phyloP scores from a whole-genome alignment of 768 basidiomycete species.

The Amanita rimosa region DNA sequence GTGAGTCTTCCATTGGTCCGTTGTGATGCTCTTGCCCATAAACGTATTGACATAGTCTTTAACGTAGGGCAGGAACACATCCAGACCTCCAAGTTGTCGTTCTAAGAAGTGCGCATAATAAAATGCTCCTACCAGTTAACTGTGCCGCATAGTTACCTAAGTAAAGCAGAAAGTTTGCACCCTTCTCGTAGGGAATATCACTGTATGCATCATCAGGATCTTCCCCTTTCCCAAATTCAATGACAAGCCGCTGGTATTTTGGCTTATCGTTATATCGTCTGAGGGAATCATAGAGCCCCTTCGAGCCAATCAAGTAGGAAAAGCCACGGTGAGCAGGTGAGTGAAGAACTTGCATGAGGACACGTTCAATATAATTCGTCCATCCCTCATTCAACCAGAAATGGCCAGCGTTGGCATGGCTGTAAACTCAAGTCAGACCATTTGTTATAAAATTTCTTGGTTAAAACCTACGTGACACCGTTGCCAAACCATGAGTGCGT shows the following conservation, averaged over 20 bases:
- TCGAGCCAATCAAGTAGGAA: conserved; percentile 66
- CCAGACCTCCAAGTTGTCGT: conserved; percentile 65
- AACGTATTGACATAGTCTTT: conserved; percentile 75
- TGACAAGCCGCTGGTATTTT: conserved; percentile 71
- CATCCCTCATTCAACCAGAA: conserved; percentile 92
- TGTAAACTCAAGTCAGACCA: conserved; percentile 9
- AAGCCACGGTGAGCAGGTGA: conserved; percentile 72
- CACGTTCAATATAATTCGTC: conserved; percentile 88
- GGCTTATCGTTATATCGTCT: conserved; percentile 46
- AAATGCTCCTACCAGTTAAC: not conserved
- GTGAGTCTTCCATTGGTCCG: conserved; percentile 74
- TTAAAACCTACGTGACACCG: conserved; percentile 50
- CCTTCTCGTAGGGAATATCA: conserved; percentile 79
- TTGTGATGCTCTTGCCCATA: conserved; percentile 75
- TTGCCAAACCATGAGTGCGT: conserved; percentile 93
- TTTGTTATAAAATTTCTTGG: not conserved
- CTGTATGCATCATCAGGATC: conserved; percentile 72
- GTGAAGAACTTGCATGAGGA: conserved; percentile 60
- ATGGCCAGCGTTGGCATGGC: conserved; percentile 63
- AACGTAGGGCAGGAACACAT: conserved; percentile 78
- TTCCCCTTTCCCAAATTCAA: conserved; percentile 62
- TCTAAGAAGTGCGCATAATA: conserved; percentile 25
- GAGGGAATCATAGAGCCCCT: conserved; percentile 62
- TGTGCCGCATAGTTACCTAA: conserved; percentile 41
- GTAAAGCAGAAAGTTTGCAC: conserved; percentile 78